phyloP scores from a whole-genome alignment of 2,329 filamentous ascomycete species.

The Aureobasidium uvarum region DNA sequence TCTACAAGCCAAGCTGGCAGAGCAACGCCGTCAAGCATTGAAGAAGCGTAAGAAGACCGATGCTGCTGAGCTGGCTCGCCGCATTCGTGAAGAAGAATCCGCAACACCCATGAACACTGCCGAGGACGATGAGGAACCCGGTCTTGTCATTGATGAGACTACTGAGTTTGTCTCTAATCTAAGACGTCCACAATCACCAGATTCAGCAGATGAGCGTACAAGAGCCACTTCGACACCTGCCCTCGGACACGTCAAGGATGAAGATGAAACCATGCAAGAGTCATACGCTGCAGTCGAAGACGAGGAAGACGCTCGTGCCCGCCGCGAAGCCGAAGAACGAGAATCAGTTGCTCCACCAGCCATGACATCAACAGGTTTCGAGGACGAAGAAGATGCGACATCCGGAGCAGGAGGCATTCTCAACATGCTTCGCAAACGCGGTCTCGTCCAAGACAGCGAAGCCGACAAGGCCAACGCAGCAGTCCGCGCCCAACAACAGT shows the following conservation, averaged over 20 bases:
- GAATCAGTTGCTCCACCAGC: slow-evolving; percentile 42
- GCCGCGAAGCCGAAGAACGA: slow-evolving; percentile 41
- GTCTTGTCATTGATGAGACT: slow-evolving; percentile 91
- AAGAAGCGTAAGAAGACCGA: slow-evolving; percentile 88
- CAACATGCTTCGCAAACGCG: slow-evolving; percentile 78
- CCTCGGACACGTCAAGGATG: slow-evolving; percentile 52
- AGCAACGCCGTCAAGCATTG: slow-evolving; percentile 77
- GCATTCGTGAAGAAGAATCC: slow-evolving; percentile 64
- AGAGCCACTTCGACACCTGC: slow-evolving; percentile 27
- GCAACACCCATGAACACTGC: slow-evolving; percentile 57
- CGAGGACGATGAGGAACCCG: slow-evolving; percentile 56
- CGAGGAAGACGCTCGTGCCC: slow-evolving; percentile 45
- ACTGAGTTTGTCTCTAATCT: slow-evolving; percentile 90
- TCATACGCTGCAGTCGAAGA: slow-evolving; percentile 46
- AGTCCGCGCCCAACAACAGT: slow-evolving; percentile 70
- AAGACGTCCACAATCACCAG: slow-evolving; percentile 58
- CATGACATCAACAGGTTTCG: slow-evolving; percentile 68
- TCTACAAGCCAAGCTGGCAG: slow-evolving; percentile 77
- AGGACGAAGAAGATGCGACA: slow-evolving; percentile 77
- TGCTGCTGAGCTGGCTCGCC: slow-evolving; percentile 81
- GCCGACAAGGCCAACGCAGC: slow-evolving; percentile 50
- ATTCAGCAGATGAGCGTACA: slow-evolving; percentile 37
- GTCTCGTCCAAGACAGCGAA: slow-evolving; percentile 67
- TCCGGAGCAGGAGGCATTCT: slow-evolving; percentile 77
- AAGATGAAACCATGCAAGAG: slow-evolving; percentile 43